Percentiles rank a stretch among this genome's conserved stretches.
Conservation (phyloP, 805 yeast species). For the Lachancea thermotolerans region DNA sequence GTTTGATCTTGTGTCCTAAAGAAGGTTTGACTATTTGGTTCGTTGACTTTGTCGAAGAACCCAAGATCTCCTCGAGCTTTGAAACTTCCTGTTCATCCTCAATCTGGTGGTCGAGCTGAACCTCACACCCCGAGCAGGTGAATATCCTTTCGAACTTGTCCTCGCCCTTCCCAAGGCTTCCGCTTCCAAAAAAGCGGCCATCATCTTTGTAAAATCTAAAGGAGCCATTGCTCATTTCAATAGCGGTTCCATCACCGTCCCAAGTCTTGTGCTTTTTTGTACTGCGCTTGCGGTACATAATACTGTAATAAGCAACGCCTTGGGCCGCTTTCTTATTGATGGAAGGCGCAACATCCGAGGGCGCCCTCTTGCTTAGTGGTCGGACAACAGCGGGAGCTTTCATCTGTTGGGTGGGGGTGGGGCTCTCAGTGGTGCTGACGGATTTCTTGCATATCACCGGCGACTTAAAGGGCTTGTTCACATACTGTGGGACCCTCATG, state of each 20-base stretch:
- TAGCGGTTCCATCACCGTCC: constrained; percentile 83
- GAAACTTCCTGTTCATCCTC: background rate
- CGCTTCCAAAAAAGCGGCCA: constrained; percentile 28
- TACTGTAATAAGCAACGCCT: constrained; percentile 22
- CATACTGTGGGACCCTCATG: constrained; percentile 26
- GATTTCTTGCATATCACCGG: background rate
- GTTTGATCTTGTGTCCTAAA: background rate
- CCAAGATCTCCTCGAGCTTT: background rate
- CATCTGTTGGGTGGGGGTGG: background rate
- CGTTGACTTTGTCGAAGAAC: background rate
- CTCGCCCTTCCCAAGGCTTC: constrained; percentile 12
- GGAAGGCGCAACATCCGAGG: background rate
- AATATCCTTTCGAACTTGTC: constrained; percentile 37
- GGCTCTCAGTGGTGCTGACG: constrained; percentile 16
- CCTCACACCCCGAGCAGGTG: constrained; percentile 51
- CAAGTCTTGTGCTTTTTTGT: constrained; percentile 82
- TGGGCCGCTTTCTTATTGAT: constrained; percentile 2
- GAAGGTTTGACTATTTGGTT: background rate
- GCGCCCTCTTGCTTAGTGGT: background rate
- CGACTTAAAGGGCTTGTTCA: constrained; percentile 47
- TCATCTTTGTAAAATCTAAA: constrained; percentile 23
- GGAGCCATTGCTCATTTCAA: constrained; percentile 23
- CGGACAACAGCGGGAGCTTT: background rate
- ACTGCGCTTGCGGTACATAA: constrained; percentile 66
- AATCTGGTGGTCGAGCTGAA: constrained; percentile 50